These are phyloP conservation scores for Monotropa hypopitys DNA, from an alignment of 179 eudicot genomes.

Conservation along the genomic window DNA sequence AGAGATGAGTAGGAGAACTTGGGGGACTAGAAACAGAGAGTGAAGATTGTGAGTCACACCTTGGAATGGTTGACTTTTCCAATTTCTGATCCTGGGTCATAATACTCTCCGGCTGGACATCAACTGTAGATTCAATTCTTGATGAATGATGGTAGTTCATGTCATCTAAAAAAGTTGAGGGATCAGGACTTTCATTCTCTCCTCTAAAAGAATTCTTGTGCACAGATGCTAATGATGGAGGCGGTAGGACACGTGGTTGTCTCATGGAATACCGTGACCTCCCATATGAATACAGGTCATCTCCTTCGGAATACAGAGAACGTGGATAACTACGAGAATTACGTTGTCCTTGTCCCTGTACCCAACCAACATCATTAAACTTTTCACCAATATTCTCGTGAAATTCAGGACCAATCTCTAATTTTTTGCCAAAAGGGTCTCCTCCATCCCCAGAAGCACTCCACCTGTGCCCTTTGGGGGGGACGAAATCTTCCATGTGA, in stretches of 20 bases:
- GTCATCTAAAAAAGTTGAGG: constrained; percentile 34
- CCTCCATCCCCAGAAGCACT: constrained; percentile 36
- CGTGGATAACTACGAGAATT: constrained; percentile 29
- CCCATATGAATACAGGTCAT: constrained; percentile 57
- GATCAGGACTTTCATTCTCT: constrained; percentile 37
- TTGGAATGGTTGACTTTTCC: constrained; percentile 28
- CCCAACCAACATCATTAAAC: constrained; percentile 56
- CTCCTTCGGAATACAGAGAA: constrained; percentile 51
- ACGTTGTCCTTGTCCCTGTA: constrained; percentile 24
- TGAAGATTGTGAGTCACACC: constrained; percentile 86
- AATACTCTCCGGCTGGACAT: constrained; percentile 23
- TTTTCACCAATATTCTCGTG: constrained; percentile 38
- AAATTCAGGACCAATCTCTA: constrained; percentile 48
- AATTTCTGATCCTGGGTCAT: constrained; percentile 24
- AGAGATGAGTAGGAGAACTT: constrained; percentile 69
- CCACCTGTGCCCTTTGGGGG: constrained; percentile 52
- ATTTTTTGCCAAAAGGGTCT: constrained; percentile 33
- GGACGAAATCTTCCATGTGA: constrained; percentile 42
- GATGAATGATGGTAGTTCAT: constrained; percentile 24
- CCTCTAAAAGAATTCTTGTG: constrained; percentile 42
- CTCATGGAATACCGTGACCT: constrained; percentile 67
- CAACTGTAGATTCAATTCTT: constrained; percentile 34
- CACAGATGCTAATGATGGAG: constrained; percentile 49
- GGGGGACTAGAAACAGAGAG: constrained; percentile 94
- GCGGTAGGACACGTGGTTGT: constrained; percentile 95